Conservation (phyloP, 352 stramenopile species). For the Globisporangium viniferum region DNA sequence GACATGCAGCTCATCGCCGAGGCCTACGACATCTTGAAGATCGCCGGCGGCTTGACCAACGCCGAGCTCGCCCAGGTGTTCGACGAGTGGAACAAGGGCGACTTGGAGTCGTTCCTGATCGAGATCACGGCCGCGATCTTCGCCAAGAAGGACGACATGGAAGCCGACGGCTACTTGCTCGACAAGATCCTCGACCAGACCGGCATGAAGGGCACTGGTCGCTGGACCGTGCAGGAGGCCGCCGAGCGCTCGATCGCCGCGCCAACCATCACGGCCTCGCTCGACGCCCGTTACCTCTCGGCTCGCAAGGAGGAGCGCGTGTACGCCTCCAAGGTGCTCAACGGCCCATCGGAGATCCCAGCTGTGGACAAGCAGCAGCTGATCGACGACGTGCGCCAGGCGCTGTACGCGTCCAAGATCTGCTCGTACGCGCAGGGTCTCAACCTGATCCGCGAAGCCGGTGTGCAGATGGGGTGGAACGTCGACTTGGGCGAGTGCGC, state of each 20-base stretch:
- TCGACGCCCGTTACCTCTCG: slow-evolving; percentile 96
- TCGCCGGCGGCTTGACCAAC: slow-evolving; percentile 88
- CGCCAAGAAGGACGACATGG: slow-evolving; percentile 95
- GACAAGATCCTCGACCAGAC: slow-evolving; percentile 99
- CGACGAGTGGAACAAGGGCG: slow-evolving; percentile 96
- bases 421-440: slow-evolving; percentile 97
- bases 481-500: slow-evolving; percentile 96
- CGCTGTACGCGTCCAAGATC: slow-evolving; percentile 98
- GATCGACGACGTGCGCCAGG: slow-evolving; percentile 95
- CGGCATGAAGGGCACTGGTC: slow-evolving; percentile 98
- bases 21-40: slow-evolving; percentile 97
- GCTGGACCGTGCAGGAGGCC: slow-evolving; percentile 95
- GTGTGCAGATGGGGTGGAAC: slow-evolving; percentile 95
- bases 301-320: slow-evolving; percentile 96
- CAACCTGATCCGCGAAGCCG: slow-evolving; percentile 93
- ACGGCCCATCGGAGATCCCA: slow-evolving; percentile 92
- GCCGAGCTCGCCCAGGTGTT: slow-evolving; percentile 93
- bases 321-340: slow-evolving; percentile 91
- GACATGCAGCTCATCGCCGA: slow-evolving; percentile 99
- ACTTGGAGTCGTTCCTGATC: slow-evolving; percentile 97
- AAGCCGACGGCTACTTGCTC: slow-evolving; percentile 81
- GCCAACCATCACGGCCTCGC: slow-evolving; percentile 96
- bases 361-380: slow-evolving; percentile 93
- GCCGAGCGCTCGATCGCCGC: slow-evolving; percentile 95
- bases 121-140: slow-evolving; percentile 99